Conservation (phyloP, 345 rosid species). For the Psidium friedrichsthalianum region DNA sequence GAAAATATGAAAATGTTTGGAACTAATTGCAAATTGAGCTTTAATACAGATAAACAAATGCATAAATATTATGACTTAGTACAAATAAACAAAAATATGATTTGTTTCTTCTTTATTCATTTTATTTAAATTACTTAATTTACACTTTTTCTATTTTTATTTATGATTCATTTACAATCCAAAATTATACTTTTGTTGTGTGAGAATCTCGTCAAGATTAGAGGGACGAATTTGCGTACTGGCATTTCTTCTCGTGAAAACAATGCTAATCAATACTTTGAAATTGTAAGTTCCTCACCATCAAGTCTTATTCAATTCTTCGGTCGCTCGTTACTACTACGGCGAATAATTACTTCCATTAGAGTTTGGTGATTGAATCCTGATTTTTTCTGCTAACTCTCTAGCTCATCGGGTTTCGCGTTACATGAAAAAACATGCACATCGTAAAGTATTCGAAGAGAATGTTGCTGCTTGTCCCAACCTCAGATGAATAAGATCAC, state of each 20-base stretch:
- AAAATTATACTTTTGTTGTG: neutral
- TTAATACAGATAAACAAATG: too few species aligned
- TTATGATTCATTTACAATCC: neutral
- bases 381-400: neutral
- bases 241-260: neutral
- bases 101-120: neutral
- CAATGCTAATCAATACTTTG: neutral
- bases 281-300: rapidly evolving
- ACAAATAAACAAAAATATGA: neutral
- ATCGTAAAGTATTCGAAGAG: neutral
- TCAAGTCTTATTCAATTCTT: neutral
- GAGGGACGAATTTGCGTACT: rapidly evolving
- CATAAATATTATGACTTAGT: too few species aligned
- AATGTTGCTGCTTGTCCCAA: neutral
- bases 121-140: neutral
- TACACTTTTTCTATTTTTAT: neutral
- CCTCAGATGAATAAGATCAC: neutral
- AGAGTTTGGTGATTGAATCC: neutral
- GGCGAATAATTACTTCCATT: neutral
- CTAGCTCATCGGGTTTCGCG: neutral
- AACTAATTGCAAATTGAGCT: too few species aligned
- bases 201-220: neutral
- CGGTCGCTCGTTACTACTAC: neutral
- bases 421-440: neutral
- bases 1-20: too few species aligned